phyloP scores from a whole-genome alignment of 2,329 filamentous ascomycete genomes.

The Cercospora sp. region DNA sequence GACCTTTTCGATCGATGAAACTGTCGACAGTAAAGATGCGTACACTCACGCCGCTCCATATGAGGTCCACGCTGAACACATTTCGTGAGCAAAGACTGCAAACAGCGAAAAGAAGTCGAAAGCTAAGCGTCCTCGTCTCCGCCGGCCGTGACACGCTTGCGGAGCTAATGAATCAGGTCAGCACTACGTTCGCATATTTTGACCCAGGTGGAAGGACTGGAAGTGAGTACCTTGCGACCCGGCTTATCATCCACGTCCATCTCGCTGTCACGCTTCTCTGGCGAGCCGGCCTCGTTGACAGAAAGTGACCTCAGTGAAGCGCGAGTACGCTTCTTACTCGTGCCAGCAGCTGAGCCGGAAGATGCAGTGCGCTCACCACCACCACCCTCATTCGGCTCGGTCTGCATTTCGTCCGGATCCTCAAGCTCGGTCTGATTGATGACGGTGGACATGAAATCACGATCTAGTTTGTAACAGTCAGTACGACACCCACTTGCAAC shows the following conservation, averaged over 20 bases:
- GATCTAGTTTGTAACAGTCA: slow-evolving; percentile 24
- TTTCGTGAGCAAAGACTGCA: background rate
- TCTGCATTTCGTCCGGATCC: background rate
- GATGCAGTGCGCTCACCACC: slow-evolving; percentile 1
- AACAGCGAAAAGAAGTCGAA: slow-evolving; percentile 8
- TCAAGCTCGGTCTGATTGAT: slow-evolving; percentile 19
- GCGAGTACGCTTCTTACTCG: slow-evolving; percentile 35
- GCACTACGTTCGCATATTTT: too few species aligned
- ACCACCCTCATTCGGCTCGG: background rate
- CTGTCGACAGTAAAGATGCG: slow-evolving; percentile 9
- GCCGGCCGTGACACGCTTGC: slow-evolving; percentile 20
- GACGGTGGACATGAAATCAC: slow-evolving; percentile 34
- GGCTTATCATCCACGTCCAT: slow-evolving; percentile 17
- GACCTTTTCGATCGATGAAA: background rate
- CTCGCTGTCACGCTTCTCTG: slow-evolving; percentile 28
- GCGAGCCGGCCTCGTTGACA: slow-evolving; percentile 29
- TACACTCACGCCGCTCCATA: background rate
- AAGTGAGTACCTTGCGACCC: slow-evolving; percentile 32
- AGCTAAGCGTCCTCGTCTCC: slow-evolving; percentile 16
- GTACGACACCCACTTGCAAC: background rate
- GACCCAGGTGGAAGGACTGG: too few species aligned
- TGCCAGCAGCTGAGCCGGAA: slow-evolving; percentile 25
- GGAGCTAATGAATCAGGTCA: slow-evolving; percentile 18
- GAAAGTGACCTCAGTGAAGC: slow-evolving; percentile 28
- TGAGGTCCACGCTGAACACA: slow-evolving; percentile 10